Percentiles rank a stretch among this genome's conserved stretches.
These are phyloP conservation scores for Atkinsonella hypoxylon DNA, from an alignment of 2,329 filamentous ascomycete genomes.

Conservation along the genomic window DNA sequence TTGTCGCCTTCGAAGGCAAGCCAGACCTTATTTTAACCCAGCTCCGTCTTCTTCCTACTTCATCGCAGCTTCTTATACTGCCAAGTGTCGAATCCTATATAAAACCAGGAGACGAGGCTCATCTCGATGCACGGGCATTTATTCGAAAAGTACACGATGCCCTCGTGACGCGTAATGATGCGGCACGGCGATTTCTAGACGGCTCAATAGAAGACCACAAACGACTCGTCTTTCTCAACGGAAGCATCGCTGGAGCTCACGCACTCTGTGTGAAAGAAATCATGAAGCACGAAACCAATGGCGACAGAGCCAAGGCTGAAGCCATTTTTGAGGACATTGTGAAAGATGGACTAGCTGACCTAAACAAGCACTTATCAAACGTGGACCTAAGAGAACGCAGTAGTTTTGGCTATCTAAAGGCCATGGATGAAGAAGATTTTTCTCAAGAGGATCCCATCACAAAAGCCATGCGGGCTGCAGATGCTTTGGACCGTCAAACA, in stretches of 20 bases:
- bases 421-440: slow-evolving; percentile 22
- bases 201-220: slow-evolving; percentile 33
- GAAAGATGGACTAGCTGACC: slow-evolving; percentile 34
- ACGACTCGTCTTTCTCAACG: slow-evolving; percentile 48
- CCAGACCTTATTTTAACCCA: slow-evolving; percentile 44
- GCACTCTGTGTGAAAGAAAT: slow-evolving; percentile 43
- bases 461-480: slow-evolving; percentile 46
- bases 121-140: slow-evolving; percentile 22
- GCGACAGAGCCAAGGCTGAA: slow-evolving; percentile 37
- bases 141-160: slow-evolving; percentile 41
- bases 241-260: slow-evolving; percentile 43
- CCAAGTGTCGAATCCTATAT: slow-evolving; percentile 22
- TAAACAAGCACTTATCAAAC: slow-evolving; percentile 14
- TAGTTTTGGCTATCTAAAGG: background rate
- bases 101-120: background rate
- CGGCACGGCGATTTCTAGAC: slow-evolving; percentile 39
- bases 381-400: slow-evolving; percentile 9
- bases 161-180: slow-evolving; percentile 31
- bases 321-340: slow-evolving; percentile 37
- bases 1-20: slow-evolving; percentile 50
- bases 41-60: slow-evolving; percentile 46
- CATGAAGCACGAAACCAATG: slow-evolving; percentile 37
- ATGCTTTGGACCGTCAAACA: slow-evolving; percentile 43
- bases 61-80: slow-evolving; percentile 44
- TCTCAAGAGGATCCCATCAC: slow-evolving; percentile 38